These are phyloP conservation scores for Fusarium piperis DNA, from an alignment of 2,329 filamentous ascomycete genomes.

Conservation along the genomic window DNA sequence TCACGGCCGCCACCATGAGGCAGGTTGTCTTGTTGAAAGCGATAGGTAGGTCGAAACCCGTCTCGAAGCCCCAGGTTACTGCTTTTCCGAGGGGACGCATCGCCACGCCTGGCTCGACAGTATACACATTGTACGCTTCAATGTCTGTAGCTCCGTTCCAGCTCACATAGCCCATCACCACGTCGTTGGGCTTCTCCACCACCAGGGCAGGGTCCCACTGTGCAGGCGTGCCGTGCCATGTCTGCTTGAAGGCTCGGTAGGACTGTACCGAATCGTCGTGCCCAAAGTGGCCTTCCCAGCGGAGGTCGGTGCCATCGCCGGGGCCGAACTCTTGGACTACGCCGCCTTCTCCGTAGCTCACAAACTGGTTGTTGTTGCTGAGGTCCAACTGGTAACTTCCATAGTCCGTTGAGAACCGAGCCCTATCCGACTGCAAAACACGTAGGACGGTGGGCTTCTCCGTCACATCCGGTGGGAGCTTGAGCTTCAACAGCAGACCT, in stretches of 20 bases:
- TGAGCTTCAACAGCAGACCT: conserved; percentile 22
- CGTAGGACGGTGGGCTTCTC: conserved; percentile 23
- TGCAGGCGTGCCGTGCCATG: conserved; percentile 37
- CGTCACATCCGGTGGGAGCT: conserved; percentile 21
- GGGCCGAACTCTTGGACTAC: conserved; percentile 40
- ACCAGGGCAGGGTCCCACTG: conserved; percentile 27
- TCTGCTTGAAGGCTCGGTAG: conserved; percentile 39
- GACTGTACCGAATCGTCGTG: conserved; percentile 26
- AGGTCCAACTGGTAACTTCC: conserved; percentile 32
- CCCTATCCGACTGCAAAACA: conserved; percentile 11
- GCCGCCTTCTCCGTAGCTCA: conserved; percentile 37
- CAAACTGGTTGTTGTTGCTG: conserved; percentile 36
- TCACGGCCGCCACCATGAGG: conserved; percentile 33
- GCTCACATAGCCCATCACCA: conserved; percentile 28
- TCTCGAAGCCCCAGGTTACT: conserved; percentile 33
- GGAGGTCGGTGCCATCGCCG: conserved; percentile 29
- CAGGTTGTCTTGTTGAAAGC: conserved; percentile 28
- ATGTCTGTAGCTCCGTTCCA: conserved; percentile 44
- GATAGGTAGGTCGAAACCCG: conserved; percentile 29
- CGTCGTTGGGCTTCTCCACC: conserved; percentile 7
- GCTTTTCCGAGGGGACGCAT: conserved; percentile 9
- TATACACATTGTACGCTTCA: conserved; percentile 36
- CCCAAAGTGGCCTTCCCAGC: conserved; percentile 40
- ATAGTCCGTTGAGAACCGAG: conserved; percentile 18
- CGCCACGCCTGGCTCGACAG: background rate